A percentile compares a stretch with the other conserved stretches of the same genome.
These are phyloP conservation scores for Arctostaphylos glauca DNA, from an alignment of 148 eudicot species.

Conservation along the genomic window DNA sequence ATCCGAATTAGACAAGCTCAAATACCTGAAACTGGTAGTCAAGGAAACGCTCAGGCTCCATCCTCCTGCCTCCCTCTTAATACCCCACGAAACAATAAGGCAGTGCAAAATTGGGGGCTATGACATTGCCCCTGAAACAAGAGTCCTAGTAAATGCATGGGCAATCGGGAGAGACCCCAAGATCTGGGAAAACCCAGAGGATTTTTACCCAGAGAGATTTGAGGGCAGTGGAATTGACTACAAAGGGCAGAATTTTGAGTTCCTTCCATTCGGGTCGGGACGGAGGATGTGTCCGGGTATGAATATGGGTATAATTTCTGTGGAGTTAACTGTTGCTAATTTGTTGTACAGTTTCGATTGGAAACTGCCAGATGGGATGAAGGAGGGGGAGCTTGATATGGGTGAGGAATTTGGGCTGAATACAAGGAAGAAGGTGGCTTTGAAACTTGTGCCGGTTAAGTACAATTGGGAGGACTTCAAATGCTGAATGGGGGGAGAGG, in stretches of 20 bases:
- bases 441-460: slow-evolving; percentile 4
- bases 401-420: neutral
- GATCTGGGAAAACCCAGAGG: slow-evolving; percentile 9
- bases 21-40: slow-evolving; percentile 10
- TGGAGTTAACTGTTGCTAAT: slow-evolving; percentile 1
- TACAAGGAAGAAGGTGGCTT: slow-evolving; percentile 4
- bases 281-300: slow-evolving; percentile 9
- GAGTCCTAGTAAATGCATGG: slow-evolving; percentile 4
- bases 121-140: neutral
- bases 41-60: slow-evolving; percentile 14
- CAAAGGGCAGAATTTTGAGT: slow-evolving; percentile 9
- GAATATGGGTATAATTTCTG: neutral
- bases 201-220: slow-evolving; percentile 11
- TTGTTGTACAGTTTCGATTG: slow-evolving; percentile 6
- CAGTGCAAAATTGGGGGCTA: neutral
- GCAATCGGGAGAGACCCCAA: slow-evolving; percentile 10
- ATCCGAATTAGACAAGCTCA: neutral
- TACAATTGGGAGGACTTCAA: slow-evolving; percentile 7
- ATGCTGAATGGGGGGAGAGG: too few species aligned
- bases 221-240: neutral
- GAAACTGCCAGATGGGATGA: slow-evolving; percentile 12
- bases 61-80: slow-evolving; percentile 7
- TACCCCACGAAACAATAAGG: slow-evolving; percentile 6
- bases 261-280: neutral
- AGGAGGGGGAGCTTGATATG: neutral